These are phyloP conservation scores for Sinapis alba DNA, from an alignment of 441 rosid genomes.

Conservation along the genomic window DNA sequence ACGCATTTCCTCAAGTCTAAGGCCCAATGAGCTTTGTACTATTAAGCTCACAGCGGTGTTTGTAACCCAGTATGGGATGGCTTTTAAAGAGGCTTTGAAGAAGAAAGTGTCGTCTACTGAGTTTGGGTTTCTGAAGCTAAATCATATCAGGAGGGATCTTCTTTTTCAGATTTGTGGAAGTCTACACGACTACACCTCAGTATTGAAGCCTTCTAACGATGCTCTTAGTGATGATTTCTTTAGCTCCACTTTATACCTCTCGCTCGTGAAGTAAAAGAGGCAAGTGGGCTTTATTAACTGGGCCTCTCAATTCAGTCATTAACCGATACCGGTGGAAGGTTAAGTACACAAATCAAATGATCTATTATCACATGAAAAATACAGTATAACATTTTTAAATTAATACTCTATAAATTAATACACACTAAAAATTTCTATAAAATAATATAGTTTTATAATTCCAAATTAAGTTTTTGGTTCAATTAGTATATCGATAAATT, in stretches of 20 bases:
- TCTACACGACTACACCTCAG: neutral
- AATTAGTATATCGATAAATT: too few relatives aligned
- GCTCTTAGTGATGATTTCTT: neutral
- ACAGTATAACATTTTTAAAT: too few relatives aligned
- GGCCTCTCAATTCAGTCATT: neutral
- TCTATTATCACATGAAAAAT: too few relatives aligned
- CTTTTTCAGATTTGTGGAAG: neutral
- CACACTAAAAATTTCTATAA: too few relatives aligned
- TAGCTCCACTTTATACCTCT: neutral
- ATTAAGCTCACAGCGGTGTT: neutral
- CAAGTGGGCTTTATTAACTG: neutral
- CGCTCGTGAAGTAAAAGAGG: neutral
- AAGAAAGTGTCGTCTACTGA: neutral
- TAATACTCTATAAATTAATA: too few relatives aligned
- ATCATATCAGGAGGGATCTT: neutral
- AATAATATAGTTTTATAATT: too few relatives aligned
- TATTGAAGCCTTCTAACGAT: neutral
- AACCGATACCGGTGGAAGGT: neutral
- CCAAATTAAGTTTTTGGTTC: too few relatives aligned
- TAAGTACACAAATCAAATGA: too few relatives aligned
- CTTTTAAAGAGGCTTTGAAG: neutral
- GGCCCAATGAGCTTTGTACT: neutral
- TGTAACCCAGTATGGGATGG: neutral
- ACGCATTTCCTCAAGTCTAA: neutral
- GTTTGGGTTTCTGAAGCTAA: neutral